Conservation (phyloP, 2,329 filamentous ascomycete species). For the Colletotrichum chrysophilum region DNA sequence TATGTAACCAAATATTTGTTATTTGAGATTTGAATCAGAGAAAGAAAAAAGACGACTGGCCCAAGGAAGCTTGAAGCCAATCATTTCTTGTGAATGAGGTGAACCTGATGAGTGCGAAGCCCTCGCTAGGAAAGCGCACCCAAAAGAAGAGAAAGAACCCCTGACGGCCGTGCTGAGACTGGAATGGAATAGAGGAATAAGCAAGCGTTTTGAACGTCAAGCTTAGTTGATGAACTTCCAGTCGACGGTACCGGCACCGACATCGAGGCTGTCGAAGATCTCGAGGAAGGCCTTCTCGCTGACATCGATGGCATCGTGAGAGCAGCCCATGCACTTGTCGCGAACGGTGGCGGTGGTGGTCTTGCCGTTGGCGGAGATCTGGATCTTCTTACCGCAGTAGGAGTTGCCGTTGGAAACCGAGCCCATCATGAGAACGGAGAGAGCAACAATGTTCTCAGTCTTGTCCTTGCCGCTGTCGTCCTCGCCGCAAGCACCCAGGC, state of each 20-base stretch:
- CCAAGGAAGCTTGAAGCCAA: not conserved
- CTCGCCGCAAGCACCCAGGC: conserved; percentile 71
- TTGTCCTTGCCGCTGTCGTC: conserved; percentile 63
- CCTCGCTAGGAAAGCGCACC: not conserved
- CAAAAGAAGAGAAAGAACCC: not conserved
- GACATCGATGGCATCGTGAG: conserved; percentile 61
- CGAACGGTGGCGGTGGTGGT: conserved; percentile 63
- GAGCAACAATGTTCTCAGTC: conserved; percentile 69
- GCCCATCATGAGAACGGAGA: conserved; percentile 70
- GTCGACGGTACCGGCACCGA: conserved; percentile 44
- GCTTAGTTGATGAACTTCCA: conserved; percentile 53
- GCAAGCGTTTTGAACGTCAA: not conserved
- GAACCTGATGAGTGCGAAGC: not conserved
- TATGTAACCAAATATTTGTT: not conserved
- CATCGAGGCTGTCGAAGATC: conserved; percentile 51
- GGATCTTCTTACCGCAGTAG: conserved; percentile 73
- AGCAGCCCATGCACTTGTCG: conserved; percentile 81
- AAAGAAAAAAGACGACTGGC: not conserved
- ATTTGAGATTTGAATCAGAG: not conserved
- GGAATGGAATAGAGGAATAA: not conserved
- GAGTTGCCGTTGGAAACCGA: conserved; percentile 68
- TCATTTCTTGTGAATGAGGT: not conserved
- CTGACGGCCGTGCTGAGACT: not conserved
- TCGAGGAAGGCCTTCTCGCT: conserved; percentile 60
- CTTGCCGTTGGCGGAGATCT: conserved; percentile 65